A percentile compares a stretch with the other conserved stretches of the same genome.
Evolutionary conservation across 179 eudicot genomes (phyloP).

Genomic region (Sideroxylon spinosum): DNA sequence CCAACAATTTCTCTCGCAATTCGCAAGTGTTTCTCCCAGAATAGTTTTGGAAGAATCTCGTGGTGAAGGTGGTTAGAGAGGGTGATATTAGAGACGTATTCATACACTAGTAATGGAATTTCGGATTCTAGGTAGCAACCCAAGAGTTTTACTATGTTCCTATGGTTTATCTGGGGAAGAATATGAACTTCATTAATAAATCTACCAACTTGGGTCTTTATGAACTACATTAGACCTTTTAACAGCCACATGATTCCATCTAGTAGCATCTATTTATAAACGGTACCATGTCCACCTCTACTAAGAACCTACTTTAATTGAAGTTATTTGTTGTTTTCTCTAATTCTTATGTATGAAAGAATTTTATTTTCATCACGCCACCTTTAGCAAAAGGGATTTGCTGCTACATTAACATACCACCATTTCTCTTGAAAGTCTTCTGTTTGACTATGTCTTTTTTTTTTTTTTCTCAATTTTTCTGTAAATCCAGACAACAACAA

Average conservation of each 20-base stretch:
- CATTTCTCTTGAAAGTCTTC: slow-evolving; percentile 20
- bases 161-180: slow-evolving; percentile 21
- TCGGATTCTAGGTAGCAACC: slow-evolving; percentile 23
- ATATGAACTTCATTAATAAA: slow-evolving; percentile 26
- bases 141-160: slow-evolving; percentile 18
- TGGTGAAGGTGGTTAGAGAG: slow-evolving; percentile 16
- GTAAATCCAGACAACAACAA: background rate
- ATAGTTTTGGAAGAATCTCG: background rate
- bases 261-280: slow-evolving; percentile 21
- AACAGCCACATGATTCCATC: slow-evolving; percentile 26
- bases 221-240: slow-evolving; percentile 15
- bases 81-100: slow-evolving; percentile 19
- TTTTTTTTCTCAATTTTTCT: slow-evolving; percentile 1
- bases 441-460: background rate
- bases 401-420: slow-evolving; percentile 17
- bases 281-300: slow-evolving; percentile 21
- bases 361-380: background rate
- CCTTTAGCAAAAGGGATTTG: slow-evolving; percentile 8
- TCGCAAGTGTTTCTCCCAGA: slow-evolving; percentile 15
- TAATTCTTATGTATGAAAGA: slow-evolving; percentile 13
- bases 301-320: slow-evolving; percentile 17
- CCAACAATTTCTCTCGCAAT: slow-evolving; percentile 16
- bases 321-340: slow-evolving; percentile 22
- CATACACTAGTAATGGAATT: slow-evolving; percentile 21
- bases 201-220: slow-evolving; percentile 10